These are phyloP conservation scores for Stachybotrys chartarum DNA, from an alignment of 2,329 filamentous ascomycete genomes.

Conservation along the genomic window DNA sequence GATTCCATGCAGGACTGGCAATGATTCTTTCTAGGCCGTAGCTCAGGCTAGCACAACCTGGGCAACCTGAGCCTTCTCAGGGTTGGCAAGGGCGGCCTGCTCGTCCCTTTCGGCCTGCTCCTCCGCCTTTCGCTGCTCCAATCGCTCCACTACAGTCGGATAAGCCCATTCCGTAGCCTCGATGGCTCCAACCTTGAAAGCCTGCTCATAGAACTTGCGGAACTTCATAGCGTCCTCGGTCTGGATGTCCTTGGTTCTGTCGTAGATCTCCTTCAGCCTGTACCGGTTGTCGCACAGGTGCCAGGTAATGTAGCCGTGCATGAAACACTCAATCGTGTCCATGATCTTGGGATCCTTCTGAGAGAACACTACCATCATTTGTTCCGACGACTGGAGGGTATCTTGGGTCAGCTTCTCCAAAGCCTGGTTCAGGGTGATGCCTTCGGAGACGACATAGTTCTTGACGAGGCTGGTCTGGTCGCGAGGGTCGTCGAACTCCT, in stretches of 20 bases:
- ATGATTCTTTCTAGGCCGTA: not conserved
- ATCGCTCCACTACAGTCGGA: slow-evolving; percentile 2
- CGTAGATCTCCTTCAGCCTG: slow-evolving; percentile 9
- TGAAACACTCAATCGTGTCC: slow-evolving; percentile 11
- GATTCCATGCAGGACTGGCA: too few relatives aligned
- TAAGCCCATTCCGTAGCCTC: slow-evolving; percentile 2
- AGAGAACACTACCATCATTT: slow-evolving; percentile 10
- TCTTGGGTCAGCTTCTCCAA: slow-evolving; percentile 10
- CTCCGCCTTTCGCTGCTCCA: not conserved
- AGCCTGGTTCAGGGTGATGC: slow-evolving; percentile 6
- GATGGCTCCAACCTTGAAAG: slow-evolving; percentile 3
- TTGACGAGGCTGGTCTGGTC: slow-evolving; percentile 12
- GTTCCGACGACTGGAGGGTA: slow-evolving; percentile 6
- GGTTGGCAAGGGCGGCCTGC: not conserved
- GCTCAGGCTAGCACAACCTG: not conserved
- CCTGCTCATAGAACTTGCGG: slow-evolving; percentile 2
- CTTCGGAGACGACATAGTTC: slow-evolving; percentile 7
- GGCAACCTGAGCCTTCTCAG: not conserved
- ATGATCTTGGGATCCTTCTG: slow-evolving; percentile 8
- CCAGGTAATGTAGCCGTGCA: slow-evolving; percentile 13
- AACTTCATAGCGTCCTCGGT: slow-evolving; percentile 1
- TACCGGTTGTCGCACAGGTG: slow-evolving; percentile 11
- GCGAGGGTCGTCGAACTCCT: slow-evolving; percentile 11
- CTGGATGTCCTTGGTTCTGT: not conserved
- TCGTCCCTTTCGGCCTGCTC: not conserved